Evolutionary conservation across 345 rosid species (phyloP).

Genomic region (Aurinia saxatilis): DNA sequence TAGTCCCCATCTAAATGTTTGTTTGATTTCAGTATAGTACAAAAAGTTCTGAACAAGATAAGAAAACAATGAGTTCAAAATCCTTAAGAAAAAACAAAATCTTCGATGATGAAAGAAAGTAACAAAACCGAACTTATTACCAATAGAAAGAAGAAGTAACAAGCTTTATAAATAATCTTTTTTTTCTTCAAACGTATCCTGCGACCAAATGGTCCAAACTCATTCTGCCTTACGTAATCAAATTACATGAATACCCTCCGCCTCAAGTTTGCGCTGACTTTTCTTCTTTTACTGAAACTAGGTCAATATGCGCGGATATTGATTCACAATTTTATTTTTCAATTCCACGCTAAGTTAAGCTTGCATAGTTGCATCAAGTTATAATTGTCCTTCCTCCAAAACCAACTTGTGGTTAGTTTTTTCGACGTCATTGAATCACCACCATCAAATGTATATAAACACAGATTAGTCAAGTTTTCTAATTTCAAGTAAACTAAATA

Average conservation of each 20-base stretch:
- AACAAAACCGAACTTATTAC: not conserved
- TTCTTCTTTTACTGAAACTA: too few relatives aligned
- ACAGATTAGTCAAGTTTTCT: too few relatives aligned
- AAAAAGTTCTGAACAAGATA: not conserved
- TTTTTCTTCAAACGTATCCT: not conserved
- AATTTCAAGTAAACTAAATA: too few relatives aligned
- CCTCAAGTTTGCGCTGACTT: not conserved
- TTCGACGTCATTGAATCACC: too few relatives aligned
- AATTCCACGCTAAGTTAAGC: too few relatives aligned
- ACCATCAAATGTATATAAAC: too few relatives aligned
- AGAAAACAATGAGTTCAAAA: not conserved
- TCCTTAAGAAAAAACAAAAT: not conserved
- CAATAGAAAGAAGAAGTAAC: not conserved
- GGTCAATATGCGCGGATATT: too few relatives aligned
- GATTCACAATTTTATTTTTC: too few relatives aligned
- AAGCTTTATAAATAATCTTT: not conserved
- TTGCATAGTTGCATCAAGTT: too few relatives aligned
- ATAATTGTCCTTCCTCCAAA: too few relatives aligned
- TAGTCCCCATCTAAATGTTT: conserved; percentile 11
- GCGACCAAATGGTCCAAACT: not conserved
- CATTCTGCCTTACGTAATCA: not conserved
- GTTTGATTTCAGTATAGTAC: conserved; percentile 12
- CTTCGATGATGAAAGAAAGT: not conserved
- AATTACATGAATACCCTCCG: not conserved
- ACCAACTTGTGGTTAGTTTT: too few relatives aligned